Evolutionary conservation across 1,139 yeast species (phyloP).

Genomic region (Hyphopichia khmerensis): DNA sequence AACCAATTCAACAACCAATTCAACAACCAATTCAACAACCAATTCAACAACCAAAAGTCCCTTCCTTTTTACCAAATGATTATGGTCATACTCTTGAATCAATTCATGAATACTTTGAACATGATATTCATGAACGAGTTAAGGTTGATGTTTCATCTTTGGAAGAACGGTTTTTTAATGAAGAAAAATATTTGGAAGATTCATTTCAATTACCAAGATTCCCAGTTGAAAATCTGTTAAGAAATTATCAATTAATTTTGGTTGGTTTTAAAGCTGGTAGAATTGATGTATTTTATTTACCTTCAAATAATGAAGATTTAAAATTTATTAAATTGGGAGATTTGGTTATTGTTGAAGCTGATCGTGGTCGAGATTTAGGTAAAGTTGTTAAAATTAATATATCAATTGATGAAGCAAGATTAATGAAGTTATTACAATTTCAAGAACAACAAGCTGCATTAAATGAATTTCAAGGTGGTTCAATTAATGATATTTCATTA

Average conservation of each 20-base stretch:
- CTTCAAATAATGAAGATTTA: slow-evolving; percentile 29
- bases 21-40: neutral
- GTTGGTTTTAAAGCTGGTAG: slow-evolving; percentile 88
- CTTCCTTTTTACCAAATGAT: slow-evolving; percentile 1
- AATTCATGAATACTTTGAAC: slow-evolving; percentile 36
- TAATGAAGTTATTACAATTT: slow-evolving; percentile 52
- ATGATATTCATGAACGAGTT: slow-evolving; percentile 43
- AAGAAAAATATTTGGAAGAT: slow-evolving; percentile 29
- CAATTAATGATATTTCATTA: slow-evolving; percentile 23
- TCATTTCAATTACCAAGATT: slow-evolving; percentile 42
- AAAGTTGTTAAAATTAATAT: slow-evolving; percentile 67
- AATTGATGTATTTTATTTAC: slow-evolving; percentile 75
- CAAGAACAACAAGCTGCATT: slow-evolving; percentile 60
- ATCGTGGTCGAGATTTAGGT: slow-evolving; percentile 90
- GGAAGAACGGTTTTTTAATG: slow-evolving; percentile 25
- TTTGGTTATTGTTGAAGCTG: slow-evolving; percentile 95
- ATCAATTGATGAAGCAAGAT: slow-evolving; percentile 61
- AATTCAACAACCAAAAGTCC: slow-evolving; percentile 2
- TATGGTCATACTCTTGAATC: slow-evolving; percentile 14
- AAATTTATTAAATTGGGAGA: slow-evolving; percentile 53
- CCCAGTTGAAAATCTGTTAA: slow-evolving; percentile 35
- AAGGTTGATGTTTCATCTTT: slow-evolving; percentile 29
- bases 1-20: neutral
- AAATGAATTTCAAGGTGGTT: slow-evolving; percentile 9
- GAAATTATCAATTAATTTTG: slow-evolving; percentile 47